Percentiles rank a stretch among this genome's conserved stretches.
Evolutionary conservation across 352 stramenopile species (phyloP).

Genomic region (Elongisporangium senticosum): DNA sequence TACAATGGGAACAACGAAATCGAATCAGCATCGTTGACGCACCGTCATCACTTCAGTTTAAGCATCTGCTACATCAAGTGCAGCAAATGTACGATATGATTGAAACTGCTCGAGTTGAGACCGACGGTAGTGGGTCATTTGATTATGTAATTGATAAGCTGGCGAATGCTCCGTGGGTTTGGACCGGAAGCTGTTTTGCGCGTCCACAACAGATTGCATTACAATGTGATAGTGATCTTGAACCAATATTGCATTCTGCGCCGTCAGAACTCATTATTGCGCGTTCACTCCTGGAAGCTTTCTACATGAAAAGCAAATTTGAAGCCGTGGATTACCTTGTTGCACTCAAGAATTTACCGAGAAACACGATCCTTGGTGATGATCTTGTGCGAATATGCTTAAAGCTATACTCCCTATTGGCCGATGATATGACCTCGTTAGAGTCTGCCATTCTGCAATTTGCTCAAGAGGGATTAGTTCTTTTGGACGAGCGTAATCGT

Average conservation of each 20-base stretch:
- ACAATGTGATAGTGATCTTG: conserved; percentile 30
- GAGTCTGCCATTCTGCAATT: conserved; percentile 19
- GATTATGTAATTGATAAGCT: conserved; percentile 32
- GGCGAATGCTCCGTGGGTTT: conserved; percentile 50
- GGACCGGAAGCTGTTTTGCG: conserved; percentile 57
- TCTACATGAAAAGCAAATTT: conserved; percentile 52
- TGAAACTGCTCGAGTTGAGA: conserved; percentile 23
- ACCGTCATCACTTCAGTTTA: neutral
- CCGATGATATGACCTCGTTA: conserved; percentile 19
- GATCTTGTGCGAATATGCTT: conserved; percentile 28
- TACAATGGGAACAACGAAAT: conserved; percentile 17
- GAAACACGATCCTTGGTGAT: conserved; percentile 14
- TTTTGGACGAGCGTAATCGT: conserved; percentile 29
- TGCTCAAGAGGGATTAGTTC: conserved; percentile 28
- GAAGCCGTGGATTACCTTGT: conserved; percentile 45
- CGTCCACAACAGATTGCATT: conserved; percentile 48
- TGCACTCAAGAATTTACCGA: conserved; percentile 38
- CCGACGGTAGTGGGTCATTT: conserved; percentile 22
- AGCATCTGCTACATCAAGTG: conserved; percentile 35
- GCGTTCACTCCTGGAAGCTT: conserved; percentile 44
- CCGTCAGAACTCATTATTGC: conserved; percentile 57
- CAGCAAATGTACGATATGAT: conserved; percentile 53
- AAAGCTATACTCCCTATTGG: conserved; percentile 44
- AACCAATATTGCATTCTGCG: conserved; percentile 55
- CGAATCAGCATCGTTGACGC: conserved; percentile 2